Percentiles rank a stretch among this genome's conserved stretches.
These are phyloP conservation scores for Achaetomium macrosporum DNA, from an alignment of 2,329 filamentous ascomycete species.

Conservation along the genomic window DNA sequence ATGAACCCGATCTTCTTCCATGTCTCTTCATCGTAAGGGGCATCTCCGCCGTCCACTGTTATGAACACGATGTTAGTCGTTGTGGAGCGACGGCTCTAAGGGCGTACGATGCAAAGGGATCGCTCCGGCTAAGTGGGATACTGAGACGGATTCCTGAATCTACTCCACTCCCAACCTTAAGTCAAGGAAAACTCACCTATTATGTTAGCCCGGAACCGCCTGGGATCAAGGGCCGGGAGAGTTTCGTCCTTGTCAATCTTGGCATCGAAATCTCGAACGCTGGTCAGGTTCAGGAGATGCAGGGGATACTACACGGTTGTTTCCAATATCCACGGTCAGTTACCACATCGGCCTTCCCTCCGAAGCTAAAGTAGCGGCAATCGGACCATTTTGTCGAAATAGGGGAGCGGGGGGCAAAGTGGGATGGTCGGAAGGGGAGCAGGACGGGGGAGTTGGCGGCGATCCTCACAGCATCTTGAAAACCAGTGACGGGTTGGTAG, in stretches of 20 bases:
- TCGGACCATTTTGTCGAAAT: slow-evolving; percentile 7
- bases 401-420: background rate
- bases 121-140: background rate
- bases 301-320: slow-evolving; percentile 53
- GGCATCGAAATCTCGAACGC: slow-evolving; percentile 54
- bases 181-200: slow-evolving; percentile 42
- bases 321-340: background rate
- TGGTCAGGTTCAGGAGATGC: slow-evolving; percentile 60
- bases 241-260: slow-evolving; percentile 47
- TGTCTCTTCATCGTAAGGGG: slow-evolving; percentile 60
- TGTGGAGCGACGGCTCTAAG: background rate
- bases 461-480: slow-evolving; percentile 62
- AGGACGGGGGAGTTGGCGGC: background rate
- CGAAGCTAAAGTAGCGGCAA: background rate
- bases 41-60: slow-evolving; percentile 17
- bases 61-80: slow-evolving; percentile 10
- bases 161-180: background rate
- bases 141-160: background rate
- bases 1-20: slow-evolving; percentile 59
- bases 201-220: slow-evolving; percentile 67
- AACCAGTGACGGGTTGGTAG: slow-evolving; percentile 60
- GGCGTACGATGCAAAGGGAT: no score
- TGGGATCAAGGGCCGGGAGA: slow-evolving; percentile 50
- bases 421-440: background rate
- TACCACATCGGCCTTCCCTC: background rate